Percentiles rank a stretch among this genome's conserved stretches.
These are phyloP conservation scores for Globisporangium rhizosaccharum DNA, from an alignment of 352 stramenopile species.

Conservation along the genomic window DNA sequence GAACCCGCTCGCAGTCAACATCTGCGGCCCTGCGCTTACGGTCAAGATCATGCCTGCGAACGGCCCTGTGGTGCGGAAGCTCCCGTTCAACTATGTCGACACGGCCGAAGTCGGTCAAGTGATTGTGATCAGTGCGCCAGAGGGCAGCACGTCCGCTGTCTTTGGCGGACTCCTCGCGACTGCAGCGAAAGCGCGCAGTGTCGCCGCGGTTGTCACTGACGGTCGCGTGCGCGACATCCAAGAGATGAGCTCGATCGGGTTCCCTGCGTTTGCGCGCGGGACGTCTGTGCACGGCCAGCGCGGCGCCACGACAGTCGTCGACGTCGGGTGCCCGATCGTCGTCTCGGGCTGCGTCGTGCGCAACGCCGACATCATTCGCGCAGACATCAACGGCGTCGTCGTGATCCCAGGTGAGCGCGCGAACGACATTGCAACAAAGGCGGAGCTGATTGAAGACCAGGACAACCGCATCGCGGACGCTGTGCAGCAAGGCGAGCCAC, in stretches of 20 bases:
- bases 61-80: conserved; percentile 49
- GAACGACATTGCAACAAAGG: conserved; percentile 60
- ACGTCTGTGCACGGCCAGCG: conserved; percentile 71
- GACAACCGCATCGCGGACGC: conserved; percentile 74
- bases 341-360: conserved; percentile 75
- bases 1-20: conserved; percentile 53
- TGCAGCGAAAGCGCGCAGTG: conserved; percentile 58
- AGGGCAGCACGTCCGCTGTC: conserved; percentile 42
- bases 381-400: conserved; percentile 77
- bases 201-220: conserved; percentile 65
- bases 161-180: conserved; percentile 73
- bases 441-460: conserved; percentile 75
- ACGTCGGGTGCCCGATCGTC: conserved; percentile 62
- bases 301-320: conserved; percentile 52
- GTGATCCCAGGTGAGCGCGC: conserved; percentile 71
- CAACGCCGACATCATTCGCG: conserved; percentile 74
- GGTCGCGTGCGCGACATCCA: conserved; percentile 72
- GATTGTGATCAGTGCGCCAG: conserved; percentile 69
- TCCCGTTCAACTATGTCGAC: conserved; percentile 78
- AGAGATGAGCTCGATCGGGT: conserved; percentile 59
- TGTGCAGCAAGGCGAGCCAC: conserved; percentile 69
- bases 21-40: conserved; percentile 69
- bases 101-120: conserved; percentile 69
- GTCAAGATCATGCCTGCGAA: conserved; percentile 72
- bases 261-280: conserved; percentile 61